Base-by-base conservation (phyloP, 169 alveolate species). In the Plasmodium yoelii region DNA sequence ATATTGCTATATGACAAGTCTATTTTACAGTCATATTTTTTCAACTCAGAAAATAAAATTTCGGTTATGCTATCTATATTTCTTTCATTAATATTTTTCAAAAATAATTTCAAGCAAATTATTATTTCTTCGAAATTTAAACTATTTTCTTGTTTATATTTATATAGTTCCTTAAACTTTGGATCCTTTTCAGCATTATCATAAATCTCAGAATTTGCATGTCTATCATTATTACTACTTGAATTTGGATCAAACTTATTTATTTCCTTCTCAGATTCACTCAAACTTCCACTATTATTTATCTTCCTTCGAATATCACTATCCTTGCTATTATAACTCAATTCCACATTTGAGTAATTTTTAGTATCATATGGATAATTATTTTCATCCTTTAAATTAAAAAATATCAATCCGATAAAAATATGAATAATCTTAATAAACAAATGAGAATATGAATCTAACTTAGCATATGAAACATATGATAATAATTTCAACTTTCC, bases 391-490 rank as follows among this genome's bases (percentile, higher is more conserved):
- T 44, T 49, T 22, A 22, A 13, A 15, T 46, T 57, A 60, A 18
- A 47, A 26, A 49, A 64, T 24, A 86, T 86, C 18, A 70, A 57
- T 59, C 55, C 28, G 15, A 86, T 70, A 42, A 69, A 86, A 22
- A 86, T 49, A 15, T 44, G 26, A 18, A 70, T 7, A 70, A 86
- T 63, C 34, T 70, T 68, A 10, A 22, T n/a, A 34, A 86, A 86
- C 26, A 86, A 34, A 9, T 18, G 13, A 2, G 57, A 28, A 64
- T 61, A 69, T 1, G 13, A 28, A 19, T 75, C 56, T 24, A 49
- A 59, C 56, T 86, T 86, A n/a, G 87, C 86, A 59, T 70, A 70
- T 9, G 91, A 86, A 57, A 86, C 24, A 65, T 63, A 68, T 3
- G 87, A 63, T 18, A 86, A 46, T 12, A 86, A 65, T 53, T 86